Percentiles rank a stretch among this genome's conserved stretches.
phyloP scores from a whole-genome alignment of 2,329 filamentous ascomycete genomes.

The Claviceps purpurea region DNA sequence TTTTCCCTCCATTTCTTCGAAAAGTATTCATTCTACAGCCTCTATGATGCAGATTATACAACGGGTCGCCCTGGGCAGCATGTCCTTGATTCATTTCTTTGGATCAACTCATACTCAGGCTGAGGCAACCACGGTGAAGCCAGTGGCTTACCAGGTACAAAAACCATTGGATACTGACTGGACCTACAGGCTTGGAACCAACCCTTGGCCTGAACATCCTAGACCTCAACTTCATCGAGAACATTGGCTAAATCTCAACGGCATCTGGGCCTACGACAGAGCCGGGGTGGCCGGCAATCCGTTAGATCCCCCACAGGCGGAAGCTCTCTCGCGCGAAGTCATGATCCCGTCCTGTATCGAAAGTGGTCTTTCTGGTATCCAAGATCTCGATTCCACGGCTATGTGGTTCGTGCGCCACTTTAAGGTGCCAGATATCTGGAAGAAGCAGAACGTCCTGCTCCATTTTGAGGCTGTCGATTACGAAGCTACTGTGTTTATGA shows the following conservation, averaged over 20 bases:
- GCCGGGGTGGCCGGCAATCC: conserved; percentile 12
- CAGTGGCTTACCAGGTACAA: conserved; percentile 21
- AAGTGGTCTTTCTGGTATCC: conserved; percentile 35
- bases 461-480: conserved; percentile 49
- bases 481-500: conserved; percentile 44
- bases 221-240: conserved; percentile 41
- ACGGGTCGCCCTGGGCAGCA: not conserved
- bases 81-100: not conserved
- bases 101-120: not conserved
- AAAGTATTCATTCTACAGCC: no score
- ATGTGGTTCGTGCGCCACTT: conserved; percentile 42
- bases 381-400: conserved; percentile 24
- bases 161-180: conserved; percentile 35
- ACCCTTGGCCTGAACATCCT: conserved; percentile 45
- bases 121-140: not conserved
- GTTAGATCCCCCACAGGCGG: conserved; percentile 9
- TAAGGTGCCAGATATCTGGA: conserved; percentile 33
- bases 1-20: not conserved
- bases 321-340: conserved; percentile 23
- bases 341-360: conserved; percentile 31
- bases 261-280: conserved; percentile 41
- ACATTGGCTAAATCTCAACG: conserved; percentile 42
- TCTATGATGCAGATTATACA: conserved; percentile 2
- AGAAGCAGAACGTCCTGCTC: conserved; percentile 29
- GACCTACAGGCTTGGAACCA: conserved; percentile 37